Percentiles rank a stretch among this genome's conserved stretches.
phyloP scores from a whole-genome alignment of 2,329 filamentous ascomycete species.

The Verticillium isaacii region DNA sequence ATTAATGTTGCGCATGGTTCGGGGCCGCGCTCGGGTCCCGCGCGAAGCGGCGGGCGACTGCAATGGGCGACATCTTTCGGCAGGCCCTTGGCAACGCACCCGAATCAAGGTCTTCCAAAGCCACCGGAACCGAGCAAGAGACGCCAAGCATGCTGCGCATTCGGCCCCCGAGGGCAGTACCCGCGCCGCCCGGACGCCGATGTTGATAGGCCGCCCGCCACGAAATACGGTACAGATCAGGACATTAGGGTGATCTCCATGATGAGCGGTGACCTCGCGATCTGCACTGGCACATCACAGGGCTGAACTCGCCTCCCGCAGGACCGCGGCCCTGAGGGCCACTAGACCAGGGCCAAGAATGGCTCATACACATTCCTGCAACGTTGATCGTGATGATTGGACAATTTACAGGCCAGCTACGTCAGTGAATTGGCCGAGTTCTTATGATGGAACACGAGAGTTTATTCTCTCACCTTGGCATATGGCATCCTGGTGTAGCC shows the following conservation, averaged over 20 bases:
- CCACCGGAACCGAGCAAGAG: not conserved
- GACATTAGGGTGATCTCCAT: not conserved
- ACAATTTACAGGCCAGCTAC: too few relatives aligned
- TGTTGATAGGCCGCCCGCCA: not conserved
- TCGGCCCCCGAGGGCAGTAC: too few relatives aligned
- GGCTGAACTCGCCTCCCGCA: too few relatives aligned
- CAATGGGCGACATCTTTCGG: not conserved
- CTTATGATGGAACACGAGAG: too few relatives aligned
- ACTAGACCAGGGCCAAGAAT: too few relatives aligned
- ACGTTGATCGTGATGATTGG: too few relatives aligned
- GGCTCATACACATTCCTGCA: too few relatives aligned
- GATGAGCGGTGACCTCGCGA: not conserved
- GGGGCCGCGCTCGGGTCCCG: not conserved
- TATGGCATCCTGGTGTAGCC: too few relatives aligned
- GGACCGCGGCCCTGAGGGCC: too few relatives aligned
- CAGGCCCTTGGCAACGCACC: not conserved
- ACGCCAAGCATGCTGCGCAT: not conserved
- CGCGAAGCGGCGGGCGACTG: not conserved
- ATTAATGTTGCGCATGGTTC: not conserved
- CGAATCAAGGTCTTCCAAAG: not conserved
- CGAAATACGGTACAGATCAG: not conserved
- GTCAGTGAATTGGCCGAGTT: too few relatives aligned
- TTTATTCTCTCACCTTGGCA: too few relatives aligned
- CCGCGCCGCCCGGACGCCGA: not conserved
- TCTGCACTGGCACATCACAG: not conserved